phyloP scores from a whole-genome alignment of 306 rosid genomes.

The Medicago lupulina region DNA sequence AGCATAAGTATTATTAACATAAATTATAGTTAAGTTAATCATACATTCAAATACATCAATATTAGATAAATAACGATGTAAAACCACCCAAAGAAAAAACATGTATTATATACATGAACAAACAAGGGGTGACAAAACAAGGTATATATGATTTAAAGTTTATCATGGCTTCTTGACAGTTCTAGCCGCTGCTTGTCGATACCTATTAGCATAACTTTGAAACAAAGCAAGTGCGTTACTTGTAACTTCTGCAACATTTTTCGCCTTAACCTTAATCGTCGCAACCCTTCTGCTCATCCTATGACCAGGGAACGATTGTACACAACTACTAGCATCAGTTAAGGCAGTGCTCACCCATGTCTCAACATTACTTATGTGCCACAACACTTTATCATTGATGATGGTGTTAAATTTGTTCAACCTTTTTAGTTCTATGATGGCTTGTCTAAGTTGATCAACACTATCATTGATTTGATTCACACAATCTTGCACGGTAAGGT shows the following conservation, averaged over 20 bases:
- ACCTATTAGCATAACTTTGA: constrained; percentile 55
- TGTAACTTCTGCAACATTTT: constrained; percentile 65
- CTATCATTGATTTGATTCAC: constrained; percentile 56
- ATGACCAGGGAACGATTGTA: constrained; percentile 47
- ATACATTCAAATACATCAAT: background rate
- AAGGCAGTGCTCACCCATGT: constrained; percentile 70
- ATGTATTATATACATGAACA: constrained; percentile 38
- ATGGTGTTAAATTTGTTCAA: constrained; percentile 23
- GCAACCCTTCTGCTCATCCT: constrained; percentile 62
- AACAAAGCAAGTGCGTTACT: constrained; percentile 68
- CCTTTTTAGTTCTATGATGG: constrained; percentile 50
- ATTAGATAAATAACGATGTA: background rate
- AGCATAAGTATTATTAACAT: background rate
- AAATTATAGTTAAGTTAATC: background rate
- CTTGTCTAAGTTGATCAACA: constrained; percentile 58
- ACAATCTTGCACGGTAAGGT: constrained; percentile 56
- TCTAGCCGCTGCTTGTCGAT: constrained; percentile 17
- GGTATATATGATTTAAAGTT: background rate
- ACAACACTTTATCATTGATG: constrained; percentile 45
- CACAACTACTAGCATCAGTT: constrained; percentile 62
- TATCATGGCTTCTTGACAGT: constrained; percentile 38
- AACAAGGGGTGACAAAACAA: constrained; percentile 26
- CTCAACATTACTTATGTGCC: constrained; percentile 76
- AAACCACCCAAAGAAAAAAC: constrained; percentile 47
- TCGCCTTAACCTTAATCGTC: constrained; percentile 56